These are phyloP conservation scores for Fusarium abutilonis DNA, from an alignment of 2,329 filamentous ascomycete genomes.

Conservation along the genomic window DNA sequence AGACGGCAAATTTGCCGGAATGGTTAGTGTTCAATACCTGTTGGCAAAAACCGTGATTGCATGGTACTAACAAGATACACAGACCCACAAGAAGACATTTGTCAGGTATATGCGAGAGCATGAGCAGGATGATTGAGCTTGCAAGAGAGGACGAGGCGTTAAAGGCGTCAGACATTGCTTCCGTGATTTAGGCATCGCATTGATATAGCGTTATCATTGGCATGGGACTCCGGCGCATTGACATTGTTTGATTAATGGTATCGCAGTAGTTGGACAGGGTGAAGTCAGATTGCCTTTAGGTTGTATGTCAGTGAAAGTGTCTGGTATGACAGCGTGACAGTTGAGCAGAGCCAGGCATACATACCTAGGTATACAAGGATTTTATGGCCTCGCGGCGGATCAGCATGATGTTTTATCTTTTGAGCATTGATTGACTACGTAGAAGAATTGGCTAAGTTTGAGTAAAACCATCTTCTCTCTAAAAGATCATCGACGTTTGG, in stretches of 20 bases:
- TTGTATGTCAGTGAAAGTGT: slow-evolving; percentile 4
- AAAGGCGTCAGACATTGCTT: slow-evolving; percentile 13
- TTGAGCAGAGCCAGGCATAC: background rate
- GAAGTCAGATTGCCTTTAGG: background rate
- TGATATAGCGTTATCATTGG: slow-evolving; percentile 26
- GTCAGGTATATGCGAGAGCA: slow-evolving; percentile 92
- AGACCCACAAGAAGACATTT: slow-evolving; percentile 96
- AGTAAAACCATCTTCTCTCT: slow-evolving; percentile 11
- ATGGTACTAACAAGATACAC: slow-evolving; percentile 21
- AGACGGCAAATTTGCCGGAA: slow-evolving; percentile 85
- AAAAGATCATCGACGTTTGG: background rate
- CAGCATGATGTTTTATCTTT: background rate
- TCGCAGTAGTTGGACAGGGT: background rate
- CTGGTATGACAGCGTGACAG: background rate
- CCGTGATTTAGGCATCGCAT: slow-evolving; percentile 25
- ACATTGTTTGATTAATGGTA: background rate
- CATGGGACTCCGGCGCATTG: slow-evolving; percentile 12
- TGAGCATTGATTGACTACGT: background rate
- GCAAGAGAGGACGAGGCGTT: background rate
- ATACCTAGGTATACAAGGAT: background rate
- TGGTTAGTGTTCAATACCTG: slow-evolving; percentile 68
- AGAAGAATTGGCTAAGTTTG: background rate
- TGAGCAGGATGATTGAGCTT: slow-evolving; percentile 61
- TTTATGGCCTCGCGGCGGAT: background rate
- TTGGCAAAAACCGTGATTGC: background rate